Evolutionary conservation across 2,329 filamentous ascomycete genomes (phyloP).

Genomic region (Colletotrichum cereale): DNA sequence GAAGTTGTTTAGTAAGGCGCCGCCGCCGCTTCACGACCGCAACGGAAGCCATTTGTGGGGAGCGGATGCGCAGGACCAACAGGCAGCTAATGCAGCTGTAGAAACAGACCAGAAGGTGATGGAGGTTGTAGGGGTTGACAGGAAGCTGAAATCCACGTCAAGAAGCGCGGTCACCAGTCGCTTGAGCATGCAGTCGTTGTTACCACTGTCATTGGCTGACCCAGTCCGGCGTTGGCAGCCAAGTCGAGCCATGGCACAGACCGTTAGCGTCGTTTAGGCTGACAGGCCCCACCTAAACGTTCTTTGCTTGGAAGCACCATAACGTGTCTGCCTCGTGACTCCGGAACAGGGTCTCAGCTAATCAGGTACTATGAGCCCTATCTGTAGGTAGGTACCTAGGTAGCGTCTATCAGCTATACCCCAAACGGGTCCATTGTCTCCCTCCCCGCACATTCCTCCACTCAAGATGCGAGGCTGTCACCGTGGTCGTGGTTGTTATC

Average conservation of each 20-base stretch:
- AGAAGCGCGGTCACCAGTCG: constrained; percentile 28
- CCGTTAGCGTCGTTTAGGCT: not conserved
- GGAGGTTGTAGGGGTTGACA: not conserved
- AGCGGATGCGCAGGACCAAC: not conserved
- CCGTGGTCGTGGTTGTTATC: not conserved
- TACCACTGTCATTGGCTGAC: constrained; percentile 24
- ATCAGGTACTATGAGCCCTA: not conserved
- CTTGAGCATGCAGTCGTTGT: constrained; percentile 30
- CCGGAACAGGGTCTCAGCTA: not conserved
- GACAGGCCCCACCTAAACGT: not conserved
- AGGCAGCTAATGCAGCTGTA: not conserved
- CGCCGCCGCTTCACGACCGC: not conserved
- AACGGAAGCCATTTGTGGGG: not conserved
- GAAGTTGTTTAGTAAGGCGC: not conserved
- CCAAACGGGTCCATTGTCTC: not conserved
- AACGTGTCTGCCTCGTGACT: not conserved
- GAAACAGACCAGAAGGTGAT: constrained; percentile 7
- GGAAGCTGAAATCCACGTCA: not conserved
- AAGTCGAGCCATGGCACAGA: constrained; percentile 8
- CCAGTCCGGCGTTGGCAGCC: not conserved
- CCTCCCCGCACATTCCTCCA: not conserved
- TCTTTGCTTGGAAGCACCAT: not conserved
- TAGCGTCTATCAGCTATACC: too few relatives aligned
- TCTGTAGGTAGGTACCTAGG: too few relatives aligned
- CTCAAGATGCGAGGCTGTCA: not conserved